These are phyloP conservation scores for Kurtzmaniella quercitrusa DNA, from an alignment of 1,139 yeast species.

Conservation along the genomic window DNA sequence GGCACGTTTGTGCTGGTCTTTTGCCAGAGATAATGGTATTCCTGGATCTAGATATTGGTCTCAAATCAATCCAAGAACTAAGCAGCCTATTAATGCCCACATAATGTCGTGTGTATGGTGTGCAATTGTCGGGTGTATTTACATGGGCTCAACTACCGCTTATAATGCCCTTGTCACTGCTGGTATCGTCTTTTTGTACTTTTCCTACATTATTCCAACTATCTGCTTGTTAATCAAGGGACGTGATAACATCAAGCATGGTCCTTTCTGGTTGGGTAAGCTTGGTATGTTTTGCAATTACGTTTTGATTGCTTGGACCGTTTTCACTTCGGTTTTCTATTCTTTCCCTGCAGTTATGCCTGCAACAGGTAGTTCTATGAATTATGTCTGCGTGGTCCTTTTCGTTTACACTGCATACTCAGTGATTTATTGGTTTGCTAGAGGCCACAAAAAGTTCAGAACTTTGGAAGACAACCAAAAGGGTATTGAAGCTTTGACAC, in stretches of 20 bases:
- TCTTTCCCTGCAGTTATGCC: constrained; percentile 69
- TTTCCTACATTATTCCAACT: constrained; percentile 42
- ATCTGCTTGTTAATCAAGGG: constrained; percentile 52
- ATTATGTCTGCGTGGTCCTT: constrained; percentile 66
- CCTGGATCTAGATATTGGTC: constrained; percentile 42
- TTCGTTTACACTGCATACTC: constrained; percentile 23
- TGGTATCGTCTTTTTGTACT: constrained; percentile 40
- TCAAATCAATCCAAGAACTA: constrained; percentile 37
- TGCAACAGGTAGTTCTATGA: constrained; percentile 59
- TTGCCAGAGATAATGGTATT: constrained; percentile 62
- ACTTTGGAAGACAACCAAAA: constrained; percentile 23
- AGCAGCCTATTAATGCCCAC: constrained; percentile 45
- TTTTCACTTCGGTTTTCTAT: constrained; percentile 58
- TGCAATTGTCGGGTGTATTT: constrained; percentile 39
- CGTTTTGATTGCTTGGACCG: constrained; percentile 54
- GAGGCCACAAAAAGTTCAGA: constrained; percentile 33
- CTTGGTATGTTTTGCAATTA: constrained; percentile 55
- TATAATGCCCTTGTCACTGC: constrained; percentile 46
- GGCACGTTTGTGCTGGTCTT: constrained; percentile 75
- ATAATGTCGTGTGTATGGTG: constrained; percentile 35
- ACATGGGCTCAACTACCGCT: constrained; percentile 40
- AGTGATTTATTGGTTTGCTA: constrained; percentile 33
- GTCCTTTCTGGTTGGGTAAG: constrained; percentile 61
- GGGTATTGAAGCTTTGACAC: constrained; percentile 22
- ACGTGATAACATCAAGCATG: constrained; percentile 57